A percentile compares a stretch with the other conserved stretches of the same genome.
These are phyloP conservation scores for Nakaseomyces kungkrabaensis DNA, from an alignment of 1,139 yeast species.

Conservation along the genomic window DNA sequence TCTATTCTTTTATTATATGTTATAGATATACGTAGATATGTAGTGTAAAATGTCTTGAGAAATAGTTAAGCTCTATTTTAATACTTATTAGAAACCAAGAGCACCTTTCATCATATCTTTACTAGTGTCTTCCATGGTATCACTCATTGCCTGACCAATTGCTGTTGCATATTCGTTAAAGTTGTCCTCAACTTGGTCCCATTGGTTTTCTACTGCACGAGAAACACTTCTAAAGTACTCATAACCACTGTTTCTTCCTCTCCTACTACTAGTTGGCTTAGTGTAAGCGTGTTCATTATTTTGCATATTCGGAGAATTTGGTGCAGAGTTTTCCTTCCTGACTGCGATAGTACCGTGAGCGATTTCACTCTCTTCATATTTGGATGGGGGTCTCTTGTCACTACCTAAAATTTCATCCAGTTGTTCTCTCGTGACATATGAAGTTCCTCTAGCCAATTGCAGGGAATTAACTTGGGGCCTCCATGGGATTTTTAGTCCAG, in stretches of 20 bases:
- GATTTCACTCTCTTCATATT: slow-evolving; percentile 45
- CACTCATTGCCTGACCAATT: slow-evolving; percentile 46
- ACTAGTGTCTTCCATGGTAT: slow-evolving; percentile 42
- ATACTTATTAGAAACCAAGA: slow-evolving; percentile 37
- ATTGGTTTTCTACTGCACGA: slow-evolving; percentile 42
- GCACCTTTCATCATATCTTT: slow-evolving; percentile 44
- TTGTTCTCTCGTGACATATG: slow-evolving; percentile 49
- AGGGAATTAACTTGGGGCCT: slow-evolving; percentile 74
- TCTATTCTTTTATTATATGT: not conserved
- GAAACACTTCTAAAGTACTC: slow-evolving; percentile 34
- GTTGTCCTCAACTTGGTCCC: slow-evolving; percentile 46
- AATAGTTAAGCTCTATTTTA: not conserved
- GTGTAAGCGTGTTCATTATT: slow-evolving; percentile 34
- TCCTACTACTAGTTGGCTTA: slow-evolving; percentile 37
- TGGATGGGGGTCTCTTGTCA: slow-evolving; percentile 45
- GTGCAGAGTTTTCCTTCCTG: slow-evolving; percentile 17
- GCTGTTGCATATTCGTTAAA: slow-evolving; percentile 50
- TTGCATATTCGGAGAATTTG: not conserved
- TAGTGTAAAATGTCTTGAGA: not conserved
- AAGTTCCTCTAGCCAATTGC: slow-evolving; percentile 81
- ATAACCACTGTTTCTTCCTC: slow-evolving; percentile 30
- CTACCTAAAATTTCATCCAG: slow-evolving; percentile 52
- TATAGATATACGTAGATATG: not conserved
- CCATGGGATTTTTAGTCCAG: slow-evolving; percentile 53
- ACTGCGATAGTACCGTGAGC: slow-evolving; percentile 46